Base-by-base conservation (phyloP, 1,284 basidiomycete species). In the Puccinia horiana region DNA sequence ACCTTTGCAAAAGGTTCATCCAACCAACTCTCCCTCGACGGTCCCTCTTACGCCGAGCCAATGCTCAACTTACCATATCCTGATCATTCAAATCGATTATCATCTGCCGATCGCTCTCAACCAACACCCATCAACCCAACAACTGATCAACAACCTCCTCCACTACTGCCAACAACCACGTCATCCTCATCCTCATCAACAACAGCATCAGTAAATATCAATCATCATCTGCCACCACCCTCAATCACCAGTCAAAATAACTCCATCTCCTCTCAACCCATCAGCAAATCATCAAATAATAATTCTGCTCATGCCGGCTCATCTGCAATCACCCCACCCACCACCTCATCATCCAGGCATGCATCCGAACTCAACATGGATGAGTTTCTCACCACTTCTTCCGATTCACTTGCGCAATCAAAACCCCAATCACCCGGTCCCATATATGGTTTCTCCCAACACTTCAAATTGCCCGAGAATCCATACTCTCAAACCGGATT, bases 401-500 rank as follows among this genome's bases (percentile, higher is more conserved):
- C 20, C 29, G 23, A 20, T n/a, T 35, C 29, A 56, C n/a, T 23
- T 6, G 12, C 44, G 37, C 72, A 54, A 47, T 74, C 72, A 26
- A 47, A 44, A n/a, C 54, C 72, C 1, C 47, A 74, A 8, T 29
- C 47, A n/a, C 63, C 54, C 40, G 67, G 44, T 26, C 44, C 40
- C n/a, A 69, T 20, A 20, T 26, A 47, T 69, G 67, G 70, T 47
- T 56, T 81, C 73, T 56, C 52, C 14, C 44, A 78, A 35, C 85
- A 86, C 58, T 65, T 76, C 26, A 42, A 69, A 69, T 40, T 23
- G 47, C 67, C 44, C 6, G 40, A 47, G 8, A 88, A 88, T 0
- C 84, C 92, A 16, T 98, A 98, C 88, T 95, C 94, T 0, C 88
- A 92, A 0, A 93, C 94, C 0, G 96, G 96, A 9, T 96, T 97